These are phyloP conservation scores for Zizania palustris DNA, from an alignment of 202 grass and related monocot genomes.

Conservation along the genomic window DNA sequence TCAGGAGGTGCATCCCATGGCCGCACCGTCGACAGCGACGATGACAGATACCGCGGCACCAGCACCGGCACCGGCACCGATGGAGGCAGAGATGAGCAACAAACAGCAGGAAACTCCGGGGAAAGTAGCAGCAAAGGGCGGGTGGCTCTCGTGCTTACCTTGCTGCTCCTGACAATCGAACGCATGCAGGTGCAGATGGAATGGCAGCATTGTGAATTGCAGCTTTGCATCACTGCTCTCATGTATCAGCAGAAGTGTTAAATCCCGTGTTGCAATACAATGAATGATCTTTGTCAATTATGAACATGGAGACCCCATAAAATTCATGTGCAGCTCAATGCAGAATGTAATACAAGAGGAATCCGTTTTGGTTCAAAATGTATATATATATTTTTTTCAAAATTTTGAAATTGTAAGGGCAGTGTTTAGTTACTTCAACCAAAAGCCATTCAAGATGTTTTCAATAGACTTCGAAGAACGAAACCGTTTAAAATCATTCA, in stretches of 20 bases:
- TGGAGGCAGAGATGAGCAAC: constrained; percentile 1
- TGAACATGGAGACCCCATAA: too few relatives aligned
- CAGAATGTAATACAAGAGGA: background rate
- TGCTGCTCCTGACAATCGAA: constrained; percentile 39
- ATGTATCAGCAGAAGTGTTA: background rate
- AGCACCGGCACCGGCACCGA: background rate
- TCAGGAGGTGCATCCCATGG: constrained; percentile 1
- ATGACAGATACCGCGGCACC: background rate
- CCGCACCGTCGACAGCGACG: background rate
- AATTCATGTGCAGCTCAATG: background rate
- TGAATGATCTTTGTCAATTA: too few relatives aligned
- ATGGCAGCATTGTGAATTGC: background rate
- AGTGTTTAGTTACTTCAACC: too few relatives aligned
- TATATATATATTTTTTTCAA: background rate
- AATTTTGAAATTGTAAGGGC: background rate
- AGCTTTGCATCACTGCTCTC: too few relatives aligned
- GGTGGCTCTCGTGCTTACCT: constrained; percentile 45
- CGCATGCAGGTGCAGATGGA: background rate
- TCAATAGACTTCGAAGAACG: too few relatives aligned
- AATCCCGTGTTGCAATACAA: background rate
- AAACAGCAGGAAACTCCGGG: constrained; percentile 25
- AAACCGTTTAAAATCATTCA: too few relatives aligned
- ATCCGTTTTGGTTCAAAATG: background rate
- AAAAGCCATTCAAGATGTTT: too few relatives aligned
- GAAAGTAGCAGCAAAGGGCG: constrained; percentile 30